Base-by-base conservation (phyloP, 768 basidiomycete genomes). In the Thelephora aurantiotincta region DNA sequence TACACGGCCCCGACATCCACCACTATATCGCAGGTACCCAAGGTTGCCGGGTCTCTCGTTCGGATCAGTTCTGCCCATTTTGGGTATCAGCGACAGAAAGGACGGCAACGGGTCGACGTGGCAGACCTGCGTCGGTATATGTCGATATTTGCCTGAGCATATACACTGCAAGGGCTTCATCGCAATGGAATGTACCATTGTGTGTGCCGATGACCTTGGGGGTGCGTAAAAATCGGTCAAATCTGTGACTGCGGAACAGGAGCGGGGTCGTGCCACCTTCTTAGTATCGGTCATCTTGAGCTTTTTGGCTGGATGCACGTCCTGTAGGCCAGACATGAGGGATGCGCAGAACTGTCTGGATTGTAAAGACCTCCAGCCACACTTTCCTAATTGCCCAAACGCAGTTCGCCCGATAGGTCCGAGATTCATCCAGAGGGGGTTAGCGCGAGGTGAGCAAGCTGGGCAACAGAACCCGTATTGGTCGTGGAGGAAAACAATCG, bases 1-100 rank as follows among this genome's bases (percentile, higher is more conserved):
- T 97, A 99, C 19, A 86, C 73, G 5, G 86, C 92, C 9, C 96
- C 93, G 44, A 99, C 92, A 59, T 99, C 94, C 19, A 98, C 90
- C 26, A 99, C 87, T 58, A 99, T 91, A 60, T 92, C 82, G 62
- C 93, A 92, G 5, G 77, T 70, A 50, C 80, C 79, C 33, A 93
- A 72, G 13, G 79, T 55, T 11, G 68, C 70, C 3, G 82, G 80
- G 58, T 90, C 83, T 36, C 90, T 74, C 35, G 72, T 80, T 35
- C 91, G 77, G 57, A 78, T 80, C 30, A 93, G 57, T 50, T 71
- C 63, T 65, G 41, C 26, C 34, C 9, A 45, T 35, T 18, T 14
- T 26, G 13, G 23, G 43, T 14, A 33, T 44, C 26, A 54, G 48
- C 22, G n/a, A 16, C 37, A 14, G 33, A 35, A 52, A 18, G 14